phyloP scores from a whole-genome alignment of 1,284 basidiomycete species.

The Hemileccinum hortonii region DNA sequence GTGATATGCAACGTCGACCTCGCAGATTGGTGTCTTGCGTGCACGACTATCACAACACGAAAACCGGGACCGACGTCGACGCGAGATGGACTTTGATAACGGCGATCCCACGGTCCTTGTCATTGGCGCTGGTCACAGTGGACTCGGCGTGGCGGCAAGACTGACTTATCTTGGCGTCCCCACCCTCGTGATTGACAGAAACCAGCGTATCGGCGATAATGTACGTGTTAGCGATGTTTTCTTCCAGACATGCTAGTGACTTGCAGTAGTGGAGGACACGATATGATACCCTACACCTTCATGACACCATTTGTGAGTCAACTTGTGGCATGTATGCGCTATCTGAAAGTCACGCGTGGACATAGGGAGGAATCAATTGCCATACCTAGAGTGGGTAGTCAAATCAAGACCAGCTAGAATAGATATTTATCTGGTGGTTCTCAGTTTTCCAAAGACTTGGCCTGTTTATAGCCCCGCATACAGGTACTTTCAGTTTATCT shows the following conservation, averaged over 20 bases:
- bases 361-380: slow-evolving; percentile 24
- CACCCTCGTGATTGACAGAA: slow-evolving; percentile 37
- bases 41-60: not conserved
- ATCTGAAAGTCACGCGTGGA: not conserved
- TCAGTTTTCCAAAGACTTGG: slow-evolving; percentile 39
- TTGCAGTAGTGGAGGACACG: slow-evolving; percentile 29
- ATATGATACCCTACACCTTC: slow-evolving; percentile 26
- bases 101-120: slow-evolving; percentile 30
- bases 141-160: slow-evolving; percentile 37
- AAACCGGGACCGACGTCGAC: slow-evolving; percentile 21
- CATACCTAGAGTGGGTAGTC: slow-evolving; percentile 25
- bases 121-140: slow-evolving; percentile 39
- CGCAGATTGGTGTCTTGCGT: slow-evolving; percentile 16
- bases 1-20: not conserved
- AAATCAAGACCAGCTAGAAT: not conserved
- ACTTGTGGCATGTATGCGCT: not conserved
- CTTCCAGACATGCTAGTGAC: not conserved
- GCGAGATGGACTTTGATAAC: slow-evolving; percentile 16
- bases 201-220: slow-evolving; percentile 37
- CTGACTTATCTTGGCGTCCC: slow-evolving; percentile 36
- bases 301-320: slow-evolving; percentile 27
- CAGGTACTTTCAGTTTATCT: slow-evolving; percentile 17
- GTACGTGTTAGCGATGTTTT: slow-evolving; percentile 19
- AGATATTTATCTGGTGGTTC: not conserved
- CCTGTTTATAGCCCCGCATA: slow-evolving; percentile 36